Percentiles rank a stretch among this genome's conserved stretches.
phyloP scores from a whole-genome alignment of 2,329 filamentous ascomycete genomes.

The Blastomyces parvus region DNA sequence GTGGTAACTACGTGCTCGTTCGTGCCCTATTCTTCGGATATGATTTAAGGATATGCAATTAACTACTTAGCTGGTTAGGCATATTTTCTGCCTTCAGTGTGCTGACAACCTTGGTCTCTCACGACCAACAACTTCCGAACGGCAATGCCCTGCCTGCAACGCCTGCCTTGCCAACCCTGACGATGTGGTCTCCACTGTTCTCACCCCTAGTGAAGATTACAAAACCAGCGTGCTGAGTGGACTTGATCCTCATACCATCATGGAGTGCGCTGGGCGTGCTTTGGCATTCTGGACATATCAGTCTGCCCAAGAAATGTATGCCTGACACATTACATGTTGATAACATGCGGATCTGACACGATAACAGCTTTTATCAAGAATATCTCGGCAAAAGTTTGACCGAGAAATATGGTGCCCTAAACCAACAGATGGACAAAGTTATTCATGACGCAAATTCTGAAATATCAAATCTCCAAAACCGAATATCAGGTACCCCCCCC shows the following conservation, averaged over 20 bases:
- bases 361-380: conserved; percentile 61
- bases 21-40: conserved; percentile 19
- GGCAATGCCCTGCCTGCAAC: conserved; percentile 67
- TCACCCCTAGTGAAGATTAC: conserved; percentile 79
- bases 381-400: conserved; percentile 60
- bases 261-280: conserved; percentile 75
- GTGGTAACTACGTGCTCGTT: conserved; percentile 86
- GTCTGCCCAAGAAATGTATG: conserved; percentile 69
- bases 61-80: conserved; percentile 42
- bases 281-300: conserved; percentile 83
- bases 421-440: conserved; percentile 59
- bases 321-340: conserved; percentile 7
- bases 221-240: conserved; percentile 80
- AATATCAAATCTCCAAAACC: conserved; percentile 56
- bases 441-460: conserved; percentile 66
- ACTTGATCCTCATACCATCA: conserved; percentile 67
- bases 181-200: conserved; percentile 60
- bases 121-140: conserved; percentile 43
- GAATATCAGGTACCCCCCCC: conserved; percentile 49
- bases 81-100: conserved; percentile 76
- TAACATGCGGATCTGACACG: not conserved
- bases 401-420: conserved; percentile 60
- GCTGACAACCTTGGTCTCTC: conserved; percentile 56
- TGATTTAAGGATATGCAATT: conserved; percentile 7
- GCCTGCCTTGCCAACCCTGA: conserved; percentile 59